phyloP scores from a whole-genome alignment of 2,329 filamentous ascomycete species.

The Sporothrix protearum region DNA sequence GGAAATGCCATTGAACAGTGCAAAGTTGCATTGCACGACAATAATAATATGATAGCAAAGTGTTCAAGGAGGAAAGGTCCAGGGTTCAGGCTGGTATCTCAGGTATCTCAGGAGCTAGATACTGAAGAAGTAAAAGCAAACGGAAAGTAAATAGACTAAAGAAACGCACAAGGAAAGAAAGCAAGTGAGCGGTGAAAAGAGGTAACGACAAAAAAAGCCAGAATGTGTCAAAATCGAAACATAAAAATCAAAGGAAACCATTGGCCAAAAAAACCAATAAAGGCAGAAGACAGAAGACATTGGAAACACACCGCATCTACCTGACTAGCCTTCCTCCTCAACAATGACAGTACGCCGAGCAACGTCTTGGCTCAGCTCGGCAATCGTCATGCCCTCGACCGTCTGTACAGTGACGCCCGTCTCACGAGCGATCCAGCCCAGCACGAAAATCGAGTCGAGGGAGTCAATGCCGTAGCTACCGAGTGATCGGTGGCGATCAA shows the following conservation, averaged over 20 bases:
- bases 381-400: conserved; percentile 28
- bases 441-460: conserved; percentile 29
- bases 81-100: neutral
- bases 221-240: neutral
- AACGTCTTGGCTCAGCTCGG: conserved; percentile 25
- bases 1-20: no score
- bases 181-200: neutral
- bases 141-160: neutral
- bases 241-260: neutral
- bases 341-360: conserved; percentile 6
- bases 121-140: neutral
- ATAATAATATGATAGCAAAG: neutral
- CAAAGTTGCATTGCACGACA: neutral
- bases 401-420: conserved; percentile 29
- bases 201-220: no score
- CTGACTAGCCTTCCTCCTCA: neutral
- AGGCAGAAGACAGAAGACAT: neutral
- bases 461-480: conserved; percentile 31
- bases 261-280: neutral
- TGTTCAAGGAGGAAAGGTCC: neutral
- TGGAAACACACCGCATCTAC: neutral
- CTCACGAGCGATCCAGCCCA: conserved; percentile 29
- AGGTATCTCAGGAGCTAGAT: neutral
- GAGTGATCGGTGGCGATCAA: conserved; percentile 25
- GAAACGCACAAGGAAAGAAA: no score